Evolutionary conservation across 1,284 basidiomycete genomes (phyloP).

Genomic region (Cystobasidiaceae sp.): DNA sequence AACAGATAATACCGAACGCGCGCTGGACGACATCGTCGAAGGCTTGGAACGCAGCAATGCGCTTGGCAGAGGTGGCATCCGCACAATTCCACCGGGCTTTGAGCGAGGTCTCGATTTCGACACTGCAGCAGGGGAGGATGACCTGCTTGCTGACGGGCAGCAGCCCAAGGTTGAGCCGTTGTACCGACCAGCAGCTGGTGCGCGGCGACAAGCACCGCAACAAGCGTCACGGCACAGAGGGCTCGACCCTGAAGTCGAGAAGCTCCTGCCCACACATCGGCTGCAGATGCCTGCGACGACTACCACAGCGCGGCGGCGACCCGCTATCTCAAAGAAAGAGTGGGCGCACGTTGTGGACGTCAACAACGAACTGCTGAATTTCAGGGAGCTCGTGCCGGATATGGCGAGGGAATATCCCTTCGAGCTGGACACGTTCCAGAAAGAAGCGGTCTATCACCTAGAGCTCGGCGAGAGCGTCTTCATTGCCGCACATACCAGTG

Average conservation of each 20-base stretch:
- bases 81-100: slow-evolving; percentile 50
- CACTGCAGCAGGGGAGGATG: slow-evolving; percentile 49
- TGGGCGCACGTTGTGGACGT: slow-evolving; percentile 98
- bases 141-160: slow-evolving; percentile 44
- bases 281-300: slow-evolving; percentile 1
- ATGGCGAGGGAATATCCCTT: slow-evolving; percentile 75
- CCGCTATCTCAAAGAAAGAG: slow-evolving; percentile 63
- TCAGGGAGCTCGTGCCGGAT: slow-evolving; percentile 77
- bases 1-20: slow-evolving; percentile 45
- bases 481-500: slow-evolving; percentile 96
- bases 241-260: slow-evolving; percentile 31
- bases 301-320: slow-evolving; percentile 38
- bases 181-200: slow-evolving; percentile 34
- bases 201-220: background rate
- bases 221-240: background rate
- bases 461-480: slow-evolving; percentile 98
- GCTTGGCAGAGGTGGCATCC: slow-evolving; percentile 46
- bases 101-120: slow-evolving; percentile 60
- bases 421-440: slow-evolving; percentile 85
- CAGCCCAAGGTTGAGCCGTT: slow-evolving; percentile 38
- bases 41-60: slow-evolving; percentile 37
- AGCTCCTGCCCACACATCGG: slow-evolving; percentile 16
- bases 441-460: slow-evolving; percentile 95
- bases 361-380: slow-evolving; percentile 81
- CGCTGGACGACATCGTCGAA: slow-evolving; percentile 42